Conservation (phyloP, 2,329 filamentous ascomycete genomes). For the Pseudogymnoascus verrucosus region DNA sequence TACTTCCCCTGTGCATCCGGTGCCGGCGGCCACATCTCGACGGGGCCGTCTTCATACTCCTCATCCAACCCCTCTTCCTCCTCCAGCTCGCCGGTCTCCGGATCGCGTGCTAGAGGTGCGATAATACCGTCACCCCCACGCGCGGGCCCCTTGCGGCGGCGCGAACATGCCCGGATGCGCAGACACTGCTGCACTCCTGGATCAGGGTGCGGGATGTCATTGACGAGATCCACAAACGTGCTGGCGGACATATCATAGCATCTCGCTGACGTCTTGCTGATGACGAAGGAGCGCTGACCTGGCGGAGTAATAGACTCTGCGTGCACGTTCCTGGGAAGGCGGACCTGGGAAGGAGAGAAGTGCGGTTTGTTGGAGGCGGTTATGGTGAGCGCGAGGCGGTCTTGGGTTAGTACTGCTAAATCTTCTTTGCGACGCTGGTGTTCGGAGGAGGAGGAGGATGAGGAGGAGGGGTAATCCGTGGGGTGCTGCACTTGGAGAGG, state of each 20-base stretch:
- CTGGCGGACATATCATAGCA: constrained; percentile 45
- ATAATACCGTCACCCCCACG: constrained; percentile 10
- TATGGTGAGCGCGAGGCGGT: constrained; percentile 20
- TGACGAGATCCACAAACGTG: constrained; percentile 53
- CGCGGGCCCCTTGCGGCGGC: constrained; percentile 30
- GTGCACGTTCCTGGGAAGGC: constrained; percentile 40
- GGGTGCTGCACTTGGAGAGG: neutral
- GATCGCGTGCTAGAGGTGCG: neutral
- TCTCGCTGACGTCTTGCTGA: constrained; percentile 46
- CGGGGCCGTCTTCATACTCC: constrained; percentile 18
- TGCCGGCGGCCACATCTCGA: constrained; percentile 31
- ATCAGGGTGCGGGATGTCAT: constrained; percentile 36
- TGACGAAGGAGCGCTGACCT: constrained; percentile 34
- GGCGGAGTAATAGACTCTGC: constrained; percentile 32
- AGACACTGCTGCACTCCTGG: constrained; percentile 31
- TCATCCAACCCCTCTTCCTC: constrained; percentile 17
- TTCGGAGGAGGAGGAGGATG: neutral
- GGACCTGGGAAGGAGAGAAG: constrained; percentile 29
- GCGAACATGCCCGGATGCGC: constrained; percentile 42
- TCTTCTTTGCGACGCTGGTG: constrained; percentile 2
- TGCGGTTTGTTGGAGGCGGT: constrained; percentile 29
- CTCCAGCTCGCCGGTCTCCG: constrained; percentile 14
- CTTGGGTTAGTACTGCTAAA: constrained; percentile 17
- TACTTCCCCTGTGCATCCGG: constrained; percentile 16
- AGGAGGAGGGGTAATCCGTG: neutral